Percentiles rank a stretch among this genome's conserved stretches.
Evolutionary conservation across 768 basidiomycete genomes (phyloP).

Genomic region (Xerocomellus amylosporus): DNA sequence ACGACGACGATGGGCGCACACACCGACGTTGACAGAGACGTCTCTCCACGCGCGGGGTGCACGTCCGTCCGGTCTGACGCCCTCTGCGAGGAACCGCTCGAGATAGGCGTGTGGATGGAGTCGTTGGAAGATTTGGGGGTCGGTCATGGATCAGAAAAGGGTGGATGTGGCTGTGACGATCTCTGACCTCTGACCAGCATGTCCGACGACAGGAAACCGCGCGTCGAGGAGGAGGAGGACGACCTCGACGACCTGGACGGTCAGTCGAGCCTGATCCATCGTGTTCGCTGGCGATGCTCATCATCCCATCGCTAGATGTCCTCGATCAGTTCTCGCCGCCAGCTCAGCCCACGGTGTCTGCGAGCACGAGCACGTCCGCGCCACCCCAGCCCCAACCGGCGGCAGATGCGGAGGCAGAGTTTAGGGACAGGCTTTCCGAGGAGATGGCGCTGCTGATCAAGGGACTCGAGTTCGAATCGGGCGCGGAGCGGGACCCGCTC

Average conservation of each 20-base stretch:
- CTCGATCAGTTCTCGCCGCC: slow-evolving; percentile 43
- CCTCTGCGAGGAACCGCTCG: slow-evolving; percentile 76
- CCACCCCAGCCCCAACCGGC: slow-evolving; percentile 13
- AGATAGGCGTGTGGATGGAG: slow-evolving; percentile 89
- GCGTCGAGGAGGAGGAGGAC: slow-evolving; percentile 37
- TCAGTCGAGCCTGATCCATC: slow-evolving; percentile 16
- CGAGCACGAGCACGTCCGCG: slow-evolving; percentile 11
- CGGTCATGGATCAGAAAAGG: too few relatives aligned
- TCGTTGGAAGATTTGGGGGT: slow-evolving; percentile 66
- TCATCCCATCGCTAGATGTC: slow-evolving; percentile 37
- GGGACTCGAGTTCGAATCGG: slow-evolving; percentile 14
- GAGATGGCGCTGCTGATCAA: slow-evolving; percentile 46
- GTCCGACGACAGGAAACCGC: slow-evolving; percentile 14
- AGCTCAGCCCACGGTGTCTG: slow-evolving; percentile 16
- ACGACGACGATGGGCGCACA: slow-evolving; percentile 24
- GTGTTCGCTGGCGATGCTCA: slow-evolving; percentile 8
- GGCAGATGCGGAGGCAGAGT: slow-evolving; percentile 23
- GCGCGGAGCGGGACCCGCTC: slow-evolving; percentile 38
- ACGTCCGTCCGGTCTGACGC: slow-evolving; percentile 82
- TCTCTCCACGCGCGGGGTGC: slow-evolving; percentile 67
- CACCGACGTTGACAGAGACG: slow-evolving; percentile 77
- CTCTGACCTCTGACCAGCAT: not conserved
- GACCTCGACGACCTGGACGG: slow-evolving; percentile 45
- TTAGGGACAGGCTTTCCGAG: slow-evolving; percentile 39
- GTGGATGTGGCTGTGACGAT: not conserved